Percentiles rank a stretch among this genome's conserved stretches.
Evolutionary conservation across 2,329 filamentous ascomycete genomes (phyloP).

Genomic region (Pseudogymnoascus verrucosus): DNA sequence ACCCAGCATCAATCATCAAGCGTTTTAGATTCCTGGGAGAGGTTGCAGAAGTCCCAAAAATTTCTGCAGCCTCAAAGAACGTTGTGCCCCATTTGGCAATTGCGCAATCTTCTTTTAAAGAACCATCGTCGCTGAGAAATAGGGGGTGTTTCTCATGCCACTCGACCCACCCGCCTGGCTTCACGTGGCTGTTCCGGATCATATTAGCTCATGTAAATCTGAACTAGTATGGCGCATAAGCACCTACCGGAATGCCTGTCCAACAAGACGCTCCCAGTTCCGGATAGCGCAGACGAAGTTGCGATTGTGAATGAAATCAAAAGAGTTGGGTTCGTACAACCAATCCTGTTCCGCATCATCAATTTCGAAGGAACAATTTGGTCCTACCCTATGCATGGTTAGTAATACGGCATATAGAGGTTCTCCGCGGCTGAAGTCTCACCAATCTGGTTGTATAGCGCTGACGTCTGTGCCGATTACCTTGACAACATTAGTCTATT

Average conservation of each 20-base stretch:
- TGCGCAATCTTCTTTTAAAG: conserved; percentile 15
- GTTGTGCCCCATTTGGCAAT: conserved; percentile 16
- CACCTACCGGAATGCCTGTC: not conserved
- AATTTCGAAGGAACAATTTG: conserved; percentile 19
- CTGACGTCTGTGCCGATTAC: conserved; percentile 3
- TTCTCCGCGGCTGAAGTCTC: not conserved
- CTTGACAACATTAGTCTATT: not conserved
- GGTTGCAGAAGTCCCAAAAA: conserved; percentile 23
- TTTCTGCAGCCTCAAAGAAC: conserved; percentile 33
- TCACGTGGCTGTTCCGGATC: not conserved
- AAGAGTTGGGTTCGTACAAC: conserved; percentile 10
- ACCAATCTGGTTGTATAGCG: conserved; percentile 7
- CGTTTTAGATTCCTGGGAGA: not conserved
- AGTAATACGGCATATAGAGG: not conserved
- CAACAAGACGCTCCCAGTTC: not conserved
- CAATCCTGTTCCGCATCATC: conserved; percentile 18
- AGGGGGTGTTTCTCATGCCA: not conserved
- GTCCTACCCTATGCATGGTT: conserved; percentile 10
- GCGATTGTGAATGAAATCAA: conserved; percentile 17
- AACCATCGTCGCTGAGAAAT: not conserved
- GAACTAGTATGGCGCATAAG: not conserved
- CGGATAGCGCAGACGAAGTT: not conserved
- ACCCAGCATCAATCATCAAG: conserved; percentile 28
- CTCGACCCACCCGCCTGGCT: conserved; percentile 6
- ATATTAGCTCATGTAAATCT: not conserved